A percentile compares a stretch with the other conserved stretches of the same genome.
Evolutionary conservation across 1,284 basidiomycete genomes (phyloP).

Genomic region (Ganoderma leucocontextum): DNA sequence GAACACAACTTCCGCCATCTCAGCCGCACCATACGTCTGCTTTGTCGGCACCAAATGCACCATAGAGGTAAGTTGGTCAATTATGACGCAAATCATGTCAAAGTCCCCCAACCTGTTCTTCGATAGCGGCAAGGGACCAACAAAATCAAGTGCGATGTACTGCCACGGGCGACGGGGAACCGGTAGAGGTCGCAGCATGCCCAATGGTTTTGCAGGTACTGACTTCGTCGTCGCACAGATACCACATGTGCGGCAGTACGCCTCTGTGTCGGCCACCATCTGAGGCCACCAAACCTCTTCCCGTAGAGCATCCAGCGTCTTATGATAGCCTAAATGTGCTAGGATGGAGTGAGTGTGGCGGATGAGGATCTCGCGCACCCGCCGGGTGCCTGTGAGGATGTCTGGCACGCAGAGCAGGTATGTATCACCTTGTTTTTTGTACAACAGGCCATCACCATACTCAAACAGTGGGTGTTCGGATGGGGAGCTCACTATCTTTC

Average conservation of each 20-base stretch:
- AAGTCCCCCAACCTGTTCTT: constrained; percentile 36
- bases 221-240: constrained; percentile 32
- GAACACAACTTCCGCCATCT: constrained; percentile 35
- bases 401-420: constrained; percentile 31
- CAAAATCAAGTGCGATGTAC: constrained; percentile 46
- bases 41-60: constrained; percentile 39
- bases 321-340: constrained; percentile 37
- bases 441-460: background rate
- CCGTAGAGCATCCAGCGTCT: constrained; percentile 35
- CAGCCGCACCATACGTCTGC: constrained; percentile 40
- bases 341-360: constrained; percentile 38
- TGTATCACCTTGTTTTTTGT: background rate
- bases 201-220: background rate
- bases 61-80: constrained; percentile 44
- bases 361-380: constrained; percentile 37
- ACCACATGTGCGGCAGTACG: constrained; percentile 35
- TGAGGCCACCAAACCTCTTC: constrained; percentile 41
- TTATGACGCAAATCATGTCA: constrained; percentile 42
- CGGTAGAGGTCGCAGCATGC: constrained; percentile 21
- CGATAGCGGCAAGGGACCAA: constrained; percentile 44
- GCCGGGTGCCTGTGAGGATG: constrained; percentile 23
- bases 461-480: background rate
- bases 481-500: background rate
- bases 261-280: constrained; percentile 31
- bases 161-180: constrained; percentile 37